Conservation (phyloP, 1,284 basidiomycete genomes). For the Coriolopsis trogii region DNA sequence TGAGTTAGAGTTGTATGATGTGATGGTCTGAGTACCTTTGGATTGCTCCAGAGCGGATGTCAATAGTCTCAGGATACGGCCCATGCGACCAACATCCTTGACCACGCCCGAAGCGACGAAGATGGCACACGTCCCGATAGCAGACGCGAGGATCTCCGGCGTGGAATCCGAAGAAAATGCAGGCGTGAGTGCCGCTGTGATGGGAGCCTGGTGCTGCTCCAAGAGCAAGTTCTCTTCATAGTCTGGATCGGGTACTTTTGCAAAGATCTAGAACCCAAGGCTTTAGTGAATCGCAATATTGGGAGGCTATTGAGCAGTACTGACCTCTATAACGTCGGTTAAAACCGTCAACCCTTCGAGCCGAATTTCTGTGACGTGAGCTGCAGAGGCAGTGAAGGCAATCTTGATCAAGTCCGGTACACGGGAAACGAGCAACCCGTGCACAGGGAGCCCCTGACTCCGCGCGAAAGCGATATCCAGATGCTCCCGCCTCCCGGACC, state of each 20-base stretch:
- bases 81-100: conserved; percentile 89
- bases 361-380: conserved; percentile 94
- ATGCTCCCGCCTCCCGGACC: conserved; percentile 80
- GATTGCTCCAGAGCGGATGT: conserved; percentile 90
- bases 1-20: conserved; percentile 1
- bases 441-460: conserved; percentile 34
- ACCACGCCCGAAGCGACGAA: conserved; percentile 97
- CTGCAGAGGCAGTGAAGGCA: conserved; percentile 97
- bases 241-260: conserved; percentile 87
- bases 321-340: conserved; percentile 90
- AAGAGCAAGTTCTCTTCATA: conserved; percentile 89
- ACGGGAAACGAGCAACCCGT: conserved; percentile 74
- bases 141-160: conserved; percentile 92
- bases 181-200: conserved; percentile 97
- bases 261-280: conserved; percentile 66
- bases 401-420: conserved; percentile 94
- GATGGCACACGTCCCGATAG: conserved; percentile 92
- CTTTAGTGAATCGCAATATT: not conserved
- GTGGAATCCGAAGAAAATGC: conserved; percentile 95
- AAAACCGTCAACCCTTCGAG: conserved; percentile 91
- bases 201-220: conserved; percentile 99
- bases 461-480: conserved; percentile 71
- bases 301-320: not conserved
- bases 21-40: conserved; percentile 53
- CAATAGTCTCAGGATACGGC: conserved; percentile 90